Evolutionary conservation across 2,329 filamentous ascomycete genomes (phyloP).

Genomic region (Aspergillus transmontanensis): DNA sequence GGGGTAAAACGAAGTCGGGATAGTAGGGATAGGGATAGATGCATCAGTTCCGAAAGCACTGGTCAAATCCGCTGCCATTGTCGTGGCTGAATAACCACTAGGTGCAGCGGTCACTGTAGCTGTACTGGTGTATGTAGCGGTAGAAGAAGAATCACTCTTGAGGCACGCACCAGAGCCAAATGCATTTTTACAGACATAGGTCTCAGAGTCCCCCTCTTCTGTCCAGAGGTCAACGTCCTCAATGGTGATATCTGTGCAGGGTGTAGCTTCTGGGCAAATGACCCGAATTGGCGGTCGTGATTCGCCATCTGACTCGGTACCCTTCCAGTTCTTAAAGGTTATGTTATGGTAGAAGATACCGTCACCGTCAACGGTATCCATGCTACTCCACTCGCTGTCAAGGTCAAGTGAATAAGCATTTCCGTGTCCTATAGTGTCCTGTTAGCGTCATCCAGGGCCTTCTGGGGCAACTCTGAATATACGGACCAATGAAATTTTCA

Average conservation of each 20-base stretch:
- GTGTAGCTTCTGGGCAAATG: conserved; percentile 52
- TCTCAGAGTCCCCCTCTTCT: conserved; percentile 33
- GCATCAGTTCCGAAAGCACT: conserved; percentile 24
- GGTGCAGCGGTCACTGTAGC: conserved; percentile 23
- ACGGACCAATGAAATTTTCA: conserved; percentile 56
- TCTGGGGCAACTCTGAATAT: background rate
- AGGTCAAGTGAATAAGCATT: conserved; percentile 62
- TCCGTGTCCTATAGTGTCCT: conserved; percentile 45
- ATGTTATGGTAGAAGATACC: conserved; percentile 58
- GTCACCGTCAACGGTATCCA: conserved; percentile 45
- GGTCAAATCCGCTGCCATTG: conserved; percentile 26
- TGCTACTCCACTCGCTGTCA: conserved; percentile 56
- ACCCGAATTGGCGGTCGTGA: conserved; percentile 57
- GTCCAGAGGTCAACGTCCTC: conserved; percentile 53
- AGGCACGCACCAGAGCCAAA: conserved; percentile 54
- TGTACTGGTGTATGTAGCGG: conserved; percentile 22
- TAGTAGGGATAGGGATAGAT: conserved; percentile 25
- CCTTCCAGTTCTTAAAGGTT: conserved; percentile 58
- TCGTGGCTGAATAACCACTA: conserved; percentile 29
- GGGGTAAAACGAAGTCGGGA: conserved; percentile 32
- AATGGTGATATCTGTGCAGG: conserved; percentile 57
- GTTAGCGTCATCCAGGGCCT: too few relatives aligned
- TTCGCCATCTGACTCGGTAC: conserved; percentile 52
- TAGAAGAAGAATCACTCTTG: conserved; percentile 26
- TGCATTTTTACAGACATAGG: conserved; percentile 47